phyloP scores from a whole-genome alignment of 2,329 filamentous ascomycete genomes.

The Lomentospora prolificans region DNA sequence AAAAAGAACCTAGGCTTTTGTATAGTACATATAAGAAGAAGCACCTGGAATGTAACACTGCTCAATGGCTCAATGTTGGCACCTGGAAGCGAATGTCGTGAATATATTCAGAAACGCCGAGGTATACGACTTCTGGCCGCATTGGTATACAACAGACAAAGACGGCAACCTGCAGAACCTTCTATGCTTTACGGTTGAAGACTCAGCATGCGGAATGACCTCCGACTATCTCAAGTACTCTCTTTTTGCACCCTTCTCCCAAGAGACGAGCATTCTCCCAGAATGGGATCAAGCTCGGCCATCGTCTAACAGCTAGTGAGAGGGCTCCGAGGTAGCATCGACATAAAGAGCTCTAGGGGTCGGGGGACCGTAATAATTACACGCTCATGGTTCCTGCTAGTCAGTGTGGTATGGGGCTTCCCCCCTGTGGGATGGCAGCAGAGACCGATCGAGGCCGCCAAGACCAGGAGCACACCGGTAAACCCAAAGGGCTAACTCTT shows the following conservation, averaged over 20 bases:
- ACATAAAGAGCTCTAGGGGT: conserved; percentile 34
- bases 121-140: conserved; percentile 46
- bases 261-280: conserved; percentile 49
- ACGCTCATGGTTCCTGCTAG: neutral
- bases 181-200: conserved; percentile 21
- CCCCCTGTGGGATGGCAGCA: too few relatives aligned
- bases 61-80: conserved; percentile 43
- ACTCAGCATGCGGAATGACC: conserved; percentile 57
- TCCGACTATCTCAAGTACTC: conserved; percentile 49
- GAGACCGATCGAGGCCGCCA: too few relatives aligned
- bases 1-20: conserved; percentile 37
- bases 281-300: conserved; percentile 52
- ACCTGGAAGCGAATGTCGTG: conserved; percentile 46
- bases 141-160: conserved; percentile 27
- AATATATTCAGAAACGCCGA: conserved; percentile 53
- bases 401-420: too few relatives aligned
- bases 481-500: neutral
- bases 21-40: too few relatives aligned
- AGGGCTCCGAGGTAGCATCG: conserved; percentile 48
- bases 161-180: conserved; percentile 15
- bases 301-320: conserved; percentile 53
- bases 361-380: neutral
- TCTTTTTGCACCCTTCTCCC: conserved; percentile 52
- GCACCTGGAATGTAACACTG: too few relatives aligned
- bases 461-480: too few relatives aligned